Evolutionary conservation across 495 filamentous ascomycete species (phyloP).

Genomic region (Polyplosphaeria fusca): DNA sequence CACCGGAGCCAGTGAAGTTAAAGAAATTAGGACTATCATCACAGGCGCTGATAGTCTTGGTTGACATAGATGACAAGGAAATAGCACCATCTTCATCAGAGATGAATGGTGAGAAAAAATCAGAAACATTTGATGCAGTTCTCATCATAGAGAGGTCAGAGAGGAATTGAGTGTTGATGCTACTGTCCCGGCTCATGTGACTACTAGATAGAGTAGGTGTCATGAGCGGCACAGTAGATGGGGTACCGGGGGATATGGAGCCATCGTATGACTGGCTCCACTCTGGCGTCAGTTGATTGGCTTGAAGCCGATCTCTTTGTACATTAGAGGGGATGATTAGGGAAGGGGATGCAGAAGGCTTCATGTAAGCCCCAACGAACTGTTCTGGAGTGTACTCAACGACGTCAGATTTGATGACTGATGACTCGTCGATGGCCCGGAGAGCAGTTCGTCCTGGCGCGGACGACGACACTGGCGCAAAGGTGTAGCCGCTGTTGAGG

Average conservation of each 20-base stretch:
- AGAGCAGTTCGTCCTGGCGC: constrained; percentile 3
- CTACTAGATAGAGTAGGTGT: constrained; percentile 27
- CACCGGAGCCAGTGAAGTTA: constrained; percentile 21
- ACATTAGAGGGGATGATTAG: neutral
- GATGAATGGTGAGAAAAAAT: constrained; percentile 10
- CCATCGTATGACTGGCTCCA: constrained; percentile 26
- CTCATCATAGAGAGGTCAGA: constrained; percentile 34
- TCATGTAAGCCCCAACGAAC: constrained; percentile 12
- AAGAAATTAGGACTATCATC: constrained; percentile 27
- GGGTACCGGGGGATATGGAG: constrained; percentile 30
- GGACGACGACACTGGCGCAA: neutral
- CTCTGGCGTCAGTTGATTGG: constrained; percentile 20
- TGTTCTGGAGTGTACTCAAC: constrained; percentile 24
- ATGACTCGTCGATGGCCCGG: constrained; percentile 18
- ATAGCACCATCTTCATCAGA: constrained; percentile 21
- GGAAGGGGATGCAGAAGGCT: constrained; percentile 5
- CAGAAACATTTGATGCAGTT: constrained; percentile 33
- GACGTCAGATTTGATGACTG: constrained; percentile 1
- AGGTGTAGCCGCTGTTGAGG: constrained; percentile 14
- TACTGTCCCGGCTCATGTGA: constrained; percentile 39
- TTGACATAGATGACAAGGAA: constrained; percentile 23
- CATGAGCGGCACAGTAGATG: constrained; percentile 21
- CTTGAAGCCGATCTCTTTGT: neutral
- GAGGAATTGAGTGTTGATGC: constrained; percentile 32
- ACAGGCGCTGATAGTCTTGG: constrained; percentile 19